Percentiles rank a stretch among this genome's conserved stretches.
phyloP scores from a whole-genome alignment of 169 alveolate species.

The Plasmodium yoelii region DNA sequence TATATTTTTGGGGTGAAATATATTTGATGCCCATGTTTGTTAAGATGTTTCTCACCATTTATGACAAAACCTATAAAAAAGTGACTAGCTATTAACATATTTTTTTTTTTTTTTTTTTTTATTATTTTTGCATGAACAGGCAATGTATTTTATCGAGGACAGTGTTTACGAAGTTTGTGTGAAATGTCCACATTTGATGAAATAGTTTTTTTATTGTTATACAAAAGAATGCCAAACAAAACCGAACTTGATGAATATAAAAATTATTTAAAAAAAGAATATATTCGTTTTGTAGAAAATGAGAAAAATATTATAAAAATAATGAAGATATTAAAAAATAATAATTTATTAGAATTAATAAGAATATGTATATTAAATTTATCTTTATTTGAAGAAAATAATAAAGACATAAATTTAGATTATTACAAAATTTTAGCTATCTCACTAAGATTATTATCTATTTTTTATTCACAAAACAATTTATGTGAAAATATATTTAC shows the following conservation, averaged over 20 bases:
- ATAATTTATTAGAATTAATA: slow-evolving; percentile 23
- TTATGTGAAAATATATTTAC: not conserved
- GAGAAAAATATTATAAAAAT: slow-evolving; percentile 18
- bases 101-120: too few relatives aligned
- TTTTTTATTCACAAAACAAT: slow-evolving; percentile 1
- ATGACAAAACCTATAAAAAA: too few relatives aligned
- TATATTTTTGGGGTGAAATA: too few relatives aligned
- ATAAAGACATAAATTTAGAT: slow-evolving; percentile 3
- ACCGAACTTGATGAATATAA: slow-evolving; percentile 20
- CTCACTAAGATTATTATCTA: slow-evolving; percentile 7
- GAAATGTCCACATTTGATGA: slow-evolving; percentile 23
- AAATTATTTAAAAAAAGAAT: slow-evolving; percentile 2
- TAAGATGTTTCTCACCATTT: too few relatives aligned
- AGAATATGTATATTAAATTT: slow-evolving; percentile 10
- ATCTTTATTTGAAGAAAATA: not conserved
- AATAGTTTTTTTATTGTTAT: slow-evolving; percentile 16
- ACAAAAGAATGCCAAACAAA: slow-evolving; percentile 12
- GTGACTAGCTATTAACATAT: too few relatives aligned
- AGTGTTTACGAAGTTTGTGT: slow-evolving; percentile 18
- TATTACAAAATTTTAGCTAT: slow-evolving; percentile 35
- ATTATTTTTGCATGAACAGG: too few relatives aligned
- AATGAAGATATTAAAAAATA: not conserved
- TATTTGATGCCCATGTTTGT: too few relatives aligned
- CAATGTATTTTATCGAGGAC: slow-evolving; percentile 47
- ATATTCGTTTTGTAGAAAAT: not conserved